Evolutionary conservation across 352 stramenopile genomes (phyloP).

Genomic region (Phytophthora tentaculata): DNA sequence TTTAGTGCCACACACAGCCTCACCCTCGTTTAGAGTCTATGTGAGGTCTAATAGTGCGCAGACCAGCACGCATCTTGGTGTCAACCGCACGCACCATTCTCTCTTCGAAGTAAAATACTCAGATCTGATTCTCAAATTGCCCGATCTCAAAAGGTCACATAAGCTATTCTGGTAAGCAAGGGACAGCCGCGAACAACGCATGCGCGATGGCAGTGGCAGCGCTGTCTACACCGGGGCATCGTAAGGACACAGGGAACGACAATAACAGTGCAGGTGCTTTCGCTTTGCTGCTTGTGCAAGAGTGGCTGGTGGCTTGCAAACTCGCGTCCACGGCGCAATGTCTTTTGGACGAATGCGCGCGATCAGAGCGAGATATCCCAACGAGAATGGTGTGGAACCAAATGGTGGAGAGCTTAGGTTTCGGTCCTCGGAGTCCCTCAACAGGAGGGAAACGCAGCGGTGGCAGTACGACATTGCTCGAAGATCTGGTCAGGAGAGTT

Average conservation of each 20-base stretch:
- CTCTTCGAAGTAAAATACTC: constrained; percentile 2
- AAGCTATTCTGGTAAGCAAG: background rate
- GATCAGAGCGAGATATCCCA: constrained; percentile 26
- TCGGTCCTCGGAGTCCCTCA: constrained; percentile 19
- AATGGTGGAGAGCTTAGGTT: constrained; percentile 28
- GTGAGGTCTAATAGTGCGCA: background rate
- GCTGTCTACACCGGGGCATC: constrained; percentile 1
- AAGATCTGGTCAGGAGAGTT: constrained; percentile 21
- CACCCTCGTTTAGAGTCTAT: background rate
- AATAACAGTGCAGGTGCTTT: constrained; percentile 20
- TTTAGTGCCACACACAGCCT: background rate
- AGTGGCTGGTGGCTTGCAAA: constrained; percentile 50
- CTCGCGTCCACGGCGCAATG: constrained; percentile 44
- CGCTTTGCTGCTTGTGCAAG: constrained; percentile 48
- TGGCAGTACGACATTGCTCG: constrained; percentile 17
- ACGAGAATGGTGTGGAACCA: constrained; percentile 22
- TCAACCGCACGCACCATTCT: constrained; percentile 13
- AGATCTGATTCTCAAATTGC: constrained; percentile 2
- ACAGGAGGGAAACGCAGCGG: constrained; percentile 20
- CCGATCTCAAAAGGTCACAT: constrained; percentile 11
- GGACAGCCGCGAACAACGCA: constrained; percentile 4
- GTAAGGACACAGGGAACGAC: constrained; percentile 3
- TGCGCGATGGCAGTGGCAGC: constrained; percentile 18
- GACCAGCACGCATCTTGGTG: background rate
- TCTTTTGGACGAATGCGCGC: constrained; percentile 46